Percentiles rank a stretch among this genome's conserved stretches.
Evolutionary conservation across 23 red algal genomes (phyloP).

Genomic region (Gracilaria gracilis): DNA sequence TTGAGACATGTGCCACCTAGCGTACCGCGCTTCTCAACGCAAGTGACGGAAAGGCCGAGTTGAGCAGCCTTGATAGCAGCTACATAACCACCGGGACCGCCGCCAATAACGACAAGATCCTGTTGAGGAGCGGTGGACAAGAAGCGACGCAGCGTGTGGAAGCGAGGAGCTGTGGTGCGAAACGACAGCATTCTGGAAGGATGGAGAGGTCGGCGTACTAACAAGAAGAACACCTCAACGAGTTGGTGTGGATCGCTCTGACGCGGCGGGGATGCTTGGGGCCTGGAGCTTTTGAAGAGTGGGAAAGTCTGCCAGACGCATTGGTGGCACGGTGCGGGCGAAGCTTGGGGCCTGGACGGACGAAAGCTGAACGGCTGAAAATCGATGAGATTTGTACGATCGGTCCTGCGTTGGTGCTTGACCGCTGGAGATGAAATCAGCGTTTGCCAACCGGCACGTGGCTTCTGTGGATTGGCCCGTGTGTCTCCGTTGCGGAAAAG

Average conservation of each 20-base stretch:
- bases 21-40: slow-evolving; percentile 96
- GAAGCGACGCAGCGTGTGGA: slow-evolving; percentile 42
- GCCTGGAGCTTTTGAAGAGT: background rate
- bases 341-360: background rate
- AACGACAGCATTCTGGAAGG: slow-evolving; percentile 14
- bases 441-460: background rate
- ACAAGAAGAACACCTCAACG: background rate
- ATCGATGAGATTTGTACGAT: slow-evolving; percentile 1
- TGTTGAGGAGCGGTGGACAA: slow-evolving; percentile 64
- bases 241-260: background rate
- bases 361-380: slow-evolving; percentile 10
- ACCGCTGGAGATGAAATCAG: slow-evolving; percentile 18
- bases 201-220: background rate
- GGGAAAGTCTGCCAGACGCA: background rate
- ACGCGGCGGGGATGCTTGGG: background rate
- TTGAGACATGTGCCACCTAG: slow-evolving; percentile 99
- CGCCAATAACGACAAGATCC: slow-evolving; percentile 93
- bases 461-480: background rate
- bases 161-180: background rate
- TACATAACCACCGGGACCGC: slow-evolving; percentile 96
- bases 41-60: slow-evolving; percentile 90
- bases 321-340: background rate
- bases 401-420: no score
- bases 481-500: background rate
- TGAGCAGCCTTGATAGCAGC: slow-evolving; percentile 99